Evolutionary conservation across 768 basidiomycete genomes (phyloP).

Genomic region (Fomitopsis serialis): DNA sequence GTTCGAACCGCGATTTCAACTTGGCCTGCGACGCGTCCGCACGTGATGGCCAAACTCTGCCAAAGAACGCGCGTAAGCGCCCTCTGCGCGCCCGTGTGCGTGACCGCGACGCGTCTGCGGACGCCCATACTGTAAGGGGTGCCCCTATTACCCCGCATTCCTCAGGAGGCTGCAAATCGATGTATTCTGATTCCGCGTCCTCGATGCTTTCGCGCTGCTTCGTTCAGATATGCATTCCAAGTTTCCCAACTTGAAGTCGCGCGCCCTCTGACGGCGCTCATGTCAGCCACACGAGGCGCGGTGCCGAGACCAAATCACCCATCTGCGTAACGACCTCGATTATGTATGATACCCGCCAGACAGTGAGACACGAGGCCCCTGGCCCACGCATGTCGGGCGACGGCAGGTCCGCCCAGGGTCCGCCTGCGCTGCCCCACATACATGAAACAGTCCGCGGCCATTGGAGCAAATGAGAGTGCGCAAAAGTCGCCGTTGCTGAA

Average conservation of each 20-base stretch:
- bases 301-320: not conserved
- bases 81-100: not conserved
- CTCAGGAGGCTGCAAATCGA: too few species aligned
- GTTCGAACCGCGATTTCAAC: constrained; percentile 22
- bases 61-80: constrained; percentile 23
- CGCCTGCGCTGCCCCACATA: too few species aligned
- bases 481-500: too few species aligned
- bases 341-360: not conserved
- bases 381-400: too few species aligned
- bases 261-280: not conserved
- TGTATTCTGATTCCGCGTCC: too few species aligned
- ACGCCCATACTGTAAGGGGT: too few species aligned
- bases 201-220: not conserved
- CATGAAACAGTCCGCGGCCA: too few species aligned
- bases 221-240: too few species aligned
- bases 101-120: not conserved
- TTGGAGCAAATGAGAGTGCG: too few species aligned
- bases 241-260: too few species aligned
- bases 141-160: too few species aligned
- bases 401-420: too few species aligned
- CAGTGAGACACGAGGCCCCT: not conserved
- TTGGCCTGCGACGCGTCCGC: constrained; percentile 25
- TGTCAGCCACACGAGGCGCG: not conserved
- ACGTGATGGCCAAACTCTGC: constrained; percentile 28
- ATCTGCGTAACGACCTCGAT: not conserved